Conservation (phyloP, 2,329 filamentous ascomycete species). For the Neoscytalidium dimidiatum region DNA sequence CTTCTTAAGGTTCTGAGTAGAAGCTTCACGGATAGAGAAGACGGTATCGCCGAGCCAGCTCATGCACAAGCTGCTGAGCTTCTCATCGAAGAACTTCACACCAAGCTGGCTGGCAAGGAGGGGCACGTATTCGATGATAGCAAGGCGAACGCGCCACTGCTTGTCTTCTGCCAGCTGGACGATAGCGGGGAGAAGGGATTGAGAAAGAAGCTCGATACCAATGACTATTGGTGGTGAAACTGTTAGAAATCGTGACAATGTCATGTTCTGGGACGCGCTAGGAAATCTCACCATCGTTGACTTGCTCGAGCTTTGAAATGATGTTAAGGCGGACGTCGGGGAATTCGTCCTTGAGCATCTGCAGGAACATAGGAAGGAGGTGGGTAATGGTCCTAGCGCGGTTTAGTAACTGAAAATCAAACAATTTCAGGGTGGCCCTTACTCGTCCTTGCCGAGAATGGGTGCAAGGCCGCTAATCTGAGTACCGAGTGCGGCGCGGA, state of each 20-base stretch:
- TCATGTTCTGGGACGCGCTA: neutral
- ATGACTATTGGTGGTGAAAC: slow-evolving; percentile 66
- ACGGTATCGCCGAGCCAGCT: slow-evolving; percentile 97
- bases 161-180: slow-evolving; percentile 98
- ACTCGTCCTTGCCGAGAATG: slow-evolving; percentile 97
- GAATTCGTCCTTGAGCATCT: slow-evolving; percentile 99
- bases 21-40: slow-evolving; percentile 96
- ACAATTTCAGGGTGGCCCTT: slow-evolving; percentile 41
- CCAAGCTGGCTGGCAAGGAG: slow-evolving; percentile 93
- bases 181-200: slow-evolving; percentile 94
- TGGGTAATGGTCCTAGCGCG: slow-evolving; percentile 81
- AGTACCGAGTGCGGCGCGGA: slow-evolving; percentile 90
- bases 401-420: neutral
- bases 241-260: neutral
- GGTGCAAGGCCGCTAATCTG: slow-evolving; percentile 96
- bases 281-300: slow-evolving; percentile 76
- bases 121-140: slow-evolving; percentile 99
- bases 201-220: slow-evolving; percentile 93
- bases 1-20: slow-evolving; percentile 97
- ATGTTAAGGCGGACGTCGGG: slow-evolving; percentile 97
- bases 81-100: slow-evolving; percentile 97
- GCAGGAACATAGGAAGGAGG: slow-evolving; percentile 95
- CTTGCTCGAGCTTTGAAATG: slow-evolving; percentile 98
- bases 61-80: slow-evolving; percentile 94
- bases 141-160: slow-evolving; percentile 96